Evolutionary conservation across 805 yeast species (phyloP).

Genomic region (Wilhelminamyces savonicus): DNA sequence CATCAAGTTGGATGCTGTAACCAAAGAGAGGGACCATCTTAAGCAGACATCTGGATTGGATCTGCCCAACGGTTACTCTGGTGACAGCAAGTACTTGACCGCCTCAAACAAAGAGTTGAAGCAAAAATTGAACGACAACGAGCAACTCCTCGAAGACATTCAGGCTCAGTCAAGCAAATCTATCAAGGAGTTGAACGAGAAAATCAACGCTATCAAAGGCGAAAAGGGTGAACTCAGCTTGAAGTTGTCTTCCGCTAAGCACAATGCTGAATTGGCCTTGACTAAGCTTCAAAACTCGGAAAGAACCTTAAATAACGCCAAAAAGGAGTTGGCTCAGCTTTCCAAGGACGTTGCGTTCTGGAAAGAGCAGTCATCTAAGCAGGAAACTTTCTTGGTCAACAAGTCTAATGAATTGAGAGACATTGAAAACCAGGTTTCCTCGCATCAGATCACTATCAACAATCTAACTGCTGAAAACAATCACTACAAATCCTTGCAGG

Average conservation of each 20-base stretch:
- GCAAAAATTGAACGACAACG: slow-evolving; percentile 30
- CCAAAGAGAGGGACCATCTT: slow-evolving; percentile 67
- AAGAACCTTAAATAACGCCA: slow-evolving; percentile 20
- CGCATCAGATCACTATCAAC: slow-evolving; percentile 38
- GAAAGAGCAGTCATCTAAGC: slow-evolving; percentile 36
- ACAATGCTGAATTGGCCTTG: slow-evolving; percentile 47
- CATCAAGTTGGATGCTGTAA: slow-evolving; percentile 45
- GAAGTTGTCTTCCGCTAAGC: slow-evolving; percentile 47
- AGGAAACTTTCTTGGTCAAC: slow-evolving; percentile 24
- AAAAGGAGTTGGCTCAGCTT: slow-evolving; percentile 21
- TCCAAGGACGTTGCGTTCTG: slow-evolving; percentile 29
- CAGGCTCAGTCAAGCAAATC: slow-evolving; percentile 38
- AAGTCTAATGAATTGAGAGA: slow-evolving; percentile 49
- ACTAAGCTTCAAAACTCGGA: slow-evolving; percentile 44
- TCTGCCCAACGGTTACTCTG: slow-evolving; percentile 3
- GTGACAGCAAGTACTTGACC: slow-evolving; percentile 16
- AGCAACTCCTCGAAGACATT: slow-evolving; percentile 23
- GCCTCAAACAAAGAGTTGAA: slow-evolving; percentile 25
- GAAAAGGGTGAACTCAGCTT: slow-evolving; percentile 38
- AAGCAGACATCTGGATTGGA: too few relatives aligned
- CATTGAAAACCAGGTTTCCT: slow-evolving; percentile 40
- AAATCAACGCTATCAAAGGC: slow-evolving; percentile 19
- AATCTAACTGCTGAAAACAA: slow-evolving; percentile 51
- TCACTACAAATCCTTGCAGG: slow-evolving; percentile 43
- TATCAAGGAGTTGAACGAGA: slow-evolving; percentile 39